Percentiles rank a stretch among this genome's conserved stretches.
Evolutionary conservation across 1,139 yeast species (phyloP).

Genomic region (Scheffersomyces quercinus): DNA sequence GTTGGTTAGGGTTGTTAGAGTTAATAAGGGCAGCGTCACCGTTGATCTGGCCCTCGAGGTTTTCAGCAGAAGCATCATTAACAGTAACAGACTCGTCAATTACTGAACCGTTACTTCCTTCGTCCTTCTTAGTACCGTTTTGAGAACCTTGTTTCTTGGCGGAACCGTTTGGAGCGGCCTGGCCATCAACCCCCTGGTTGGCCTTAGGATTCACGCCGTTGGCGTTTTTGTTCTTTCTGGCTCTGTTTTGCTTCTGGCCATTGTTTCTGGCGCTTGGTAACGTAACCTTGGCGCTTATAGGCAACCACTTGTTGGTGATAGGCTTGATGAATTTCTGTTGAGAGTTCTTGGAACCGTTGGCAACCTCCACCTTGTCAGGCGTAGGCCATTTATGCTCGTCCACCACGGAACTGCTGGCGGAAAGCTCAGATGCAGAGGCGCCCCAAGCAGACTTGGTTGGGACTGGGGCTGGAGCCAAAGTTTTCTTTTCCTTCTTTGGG

Average conservation of each 20-base stretch:
- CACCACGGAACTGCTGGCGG: constrained; percentile 23
- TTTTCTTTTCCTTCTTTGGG: constrained; percentile 33
- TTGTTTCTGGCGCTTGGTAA: constrained; percentile 38
- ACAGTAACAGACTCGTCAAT: constrained; percentile 4
- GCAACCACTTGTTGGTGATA: constrained; percentile 84
- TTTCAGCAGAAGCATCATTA: constrained; percentile 8
- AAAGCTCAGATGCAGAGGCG: constrained; percentile 28
- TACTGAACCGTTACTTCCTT: not conserved
- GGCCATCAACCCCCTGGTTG: constrained; percentile 7
- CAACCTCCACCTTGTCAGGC: constrained; percentile 37
- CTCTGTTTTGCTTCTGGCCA: constrained; percentile 31
- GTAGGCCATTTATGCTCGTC: constrained; percentile 64
- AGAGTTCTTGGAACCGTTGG: constrained; percentile 29
- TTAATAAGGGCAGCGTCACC: constrained; percentile 2
- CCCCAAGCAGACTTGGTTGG: constrained; percentile 78
- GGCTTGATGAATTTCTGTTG: constrained; percentile 54
- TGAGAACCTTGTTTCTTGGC: constrained; percentile 5
- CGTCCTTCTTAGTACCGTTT: constrained; percentile 8
- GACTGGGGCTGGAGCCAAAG: constrained; percentile 75
- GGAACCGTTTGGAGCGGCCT: constrained; percentile 7
- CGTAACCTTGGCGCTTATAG: constrained; percentile 74
- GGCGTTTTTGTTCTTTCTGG: constrained; percentile 35
- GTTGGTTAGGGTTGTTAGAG: constrained; percentile 6
- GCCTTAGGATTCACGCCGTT: constrained; percentile 8
- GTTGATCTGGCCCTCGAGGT: not conserved